Evolutionary conservation across 148 eudicot species (phyloP), one percentile per base, ranked within the genome.

Genomic region (Spergularia marina): DNA sequence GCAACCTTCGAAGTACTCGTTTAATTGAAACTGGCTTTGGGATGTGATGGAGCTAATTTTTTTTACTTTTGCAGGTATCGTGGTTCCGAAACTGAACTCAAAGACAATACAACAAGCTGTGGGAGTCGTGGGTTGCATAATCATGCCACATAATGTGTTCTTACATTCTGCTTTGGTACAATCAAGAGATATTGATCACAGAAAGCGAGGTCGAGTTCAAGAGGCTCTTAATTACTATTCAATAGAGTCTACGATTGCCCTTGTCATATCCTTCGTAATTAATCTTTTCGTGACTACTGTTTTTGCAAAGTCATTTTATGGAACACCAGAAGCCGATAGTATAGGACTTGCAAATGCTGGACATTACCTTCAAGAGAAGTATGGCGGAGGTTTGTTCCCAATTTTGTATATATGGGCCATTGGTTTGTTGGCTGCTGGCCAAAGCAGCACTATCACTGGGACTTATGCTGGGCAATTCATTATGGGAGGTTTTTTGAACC

Each of bases 391-490:
- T 12, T 18, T 79, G 63, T 71, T 92, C 61, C 99, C 99, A 5
- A 92, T 96, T 59, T 74, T 96, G 18, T 96, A 96, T 74, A 92
- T 96, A 17, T 96, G 99, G 99, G 98, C 86, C 36, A 81, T 93
- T 16, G 99, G 99, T 41, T 76, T 96, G 66, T 78, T 96, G 65
- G 99, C 99, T 41, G 99, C 99, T 13, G 99, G 99, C 17, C 99
- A 96, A 79, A 96, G 99, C 82, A 92, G 99, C 82, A 96, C 99
- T 1, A 91, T 96, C 10, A 96, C 99, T 0, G 99, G 99, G 6
- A 96, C 99, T 18, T 96, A 96, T 81, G 99, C 98, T 5, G 99
- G 99, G 44, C 99, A 96, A 76, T 96, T 92, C 72, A 96, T 96
- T 15, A 96, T 96, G 99, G 97, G 99, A 2, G 99, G 99, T 21